Evolutionary conservation across 768 basidiomycete genomes (phyloP).

Genomic region (Trametes sanguinea): DNA sequence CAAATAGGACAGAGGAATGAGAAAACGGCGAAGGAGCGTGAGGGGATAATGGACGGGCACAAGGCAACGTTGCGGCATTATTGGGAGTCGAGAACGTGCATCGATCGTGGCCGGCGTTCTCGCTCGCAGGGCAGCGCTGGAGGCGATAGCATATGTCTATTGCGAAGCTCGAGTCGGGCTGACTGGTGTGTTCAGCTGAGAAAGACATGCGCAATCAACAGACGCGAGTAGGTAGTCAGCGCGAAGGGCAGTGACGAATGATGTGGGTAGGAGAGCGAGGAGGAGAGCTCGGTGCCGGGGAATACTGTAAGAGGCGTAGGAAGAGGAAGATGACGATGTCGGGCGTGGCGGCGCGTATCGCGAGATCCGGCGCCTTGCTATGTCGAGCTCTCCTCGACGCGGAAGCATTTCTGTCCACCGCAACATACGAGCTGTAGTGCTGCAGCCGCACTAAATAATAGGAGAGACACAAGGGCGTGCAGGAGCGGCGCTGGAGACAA

Average conservation of each 20-base stretch:
- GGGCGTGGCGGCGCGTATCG: constrained; percentile 1
- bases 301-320: neutral
- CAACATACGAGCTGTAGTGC: neutral
- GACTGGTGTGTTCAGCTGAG: too few relatives aligned
- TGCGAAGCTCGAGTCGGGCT: too few relatives aligned
- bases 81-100: neutral
- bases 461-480: too few relatives aligned
- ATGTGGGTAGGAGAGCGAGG: too few relatives aligned
- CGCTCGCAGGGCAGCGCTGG: neutral
- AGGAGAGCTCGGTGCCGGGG: constrained; percentile 5
- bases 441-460: too few relatives aligned
- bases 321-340: neutral
- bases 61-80: constrained; percentile 11
- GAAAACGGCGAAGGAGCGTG: constrained; percentile 7
- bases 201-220: too few relatives aligned
- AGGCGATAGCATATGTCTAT: too few relatives aligned
- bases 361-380: neutral
- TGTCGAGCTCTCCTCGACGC: neutral
- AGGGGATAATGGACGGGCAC: constrained; percentile 7
- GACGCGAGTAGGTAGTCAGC: too few relatives aligned
- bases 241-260: too few relatives aligned
- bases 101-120: neutral
- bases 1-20: neutral
- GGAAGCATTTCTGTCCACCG: neutral
- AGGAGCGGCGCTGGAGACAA: too few relatives aligned